A percentile compares a stretch with the other conserved stretches of the same genome.
phyloP scores from a whole-genome alignment of 2,329 filamentous ascomycete species.

The Paraphoma chrysanthemicola region DNA sequence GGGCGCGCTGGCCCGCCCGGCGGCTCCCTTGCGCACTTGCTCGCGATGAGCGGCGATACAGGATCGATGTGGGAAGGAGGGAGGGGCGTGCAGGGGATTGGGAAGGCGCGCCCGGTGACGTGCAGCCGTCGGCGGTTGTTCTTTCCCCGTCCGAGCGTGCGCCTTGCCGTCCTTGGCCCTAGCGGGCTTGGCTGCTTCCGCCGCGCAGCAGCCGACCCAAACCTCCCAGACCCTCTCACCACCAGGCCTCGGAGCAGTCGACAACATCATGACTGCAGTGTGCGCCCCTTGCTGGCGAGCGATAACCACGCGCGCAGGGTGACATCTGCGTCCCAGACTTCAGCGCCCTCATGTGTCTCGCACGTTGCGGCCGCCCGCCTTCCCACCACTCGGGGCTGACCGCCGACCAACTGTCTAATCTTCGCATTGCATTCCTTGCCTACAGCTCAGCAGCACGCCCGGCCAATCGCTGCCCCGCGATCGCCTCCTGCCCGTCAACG shows the following conservation, averaged over 20 bases:
- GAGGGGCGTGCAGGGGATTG: conserved; percentile 26
- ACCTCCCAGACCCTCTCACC: conserved; percentile 23
- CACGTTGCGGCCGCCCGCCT: conserved; percentile 41
- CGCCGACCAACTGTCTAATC: conserved; percentile 25
- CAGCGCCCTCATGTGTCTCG: conserved; percentile 41
- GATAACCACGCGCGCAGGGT: conserved; percentile 34
- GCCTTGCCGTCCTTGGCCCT: conserved; percentile 25
- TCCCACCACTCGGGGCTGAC: conserved; percentile 37
- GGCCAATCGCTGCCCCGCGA: conserved; percentile 25
- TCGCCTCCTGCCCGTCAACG: conserved; percentile 15
- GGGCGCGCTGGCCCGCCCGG: conserved; percentile 16
- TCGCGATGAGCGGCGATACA: conserved; percentile 7
- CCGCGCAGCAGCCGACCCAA: conserved; percentile 23
- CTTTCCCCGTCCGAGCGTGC: conserved; percentile 27
- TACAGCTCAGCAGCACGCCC: conserved; percentile 20
- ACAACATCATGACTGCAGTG: conserved; percentile 13
- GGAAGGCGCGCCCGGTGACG: conserved; percentile 39
- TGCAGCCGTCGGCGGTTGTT: conserved; percentile 41
- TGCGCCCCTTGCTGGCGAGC: conserved; percentile 25
- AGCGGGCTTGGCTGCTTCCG: conserved; percentile 27
- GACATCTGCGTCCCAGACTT: conserved; percentile 34
- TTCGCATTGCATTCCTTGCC: conserved; percentile 45
- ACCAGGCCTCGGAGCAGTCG: conserved; percentile 16
- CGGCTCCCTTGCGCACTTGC: neutral
- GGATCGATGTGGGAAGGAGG: conserved; percentile 24